These are phyloP conservation scores for Pachyrhizus erosus DNA, from an alignment of 306 rosid genomes.

Conservation along the genomic window DNA sequence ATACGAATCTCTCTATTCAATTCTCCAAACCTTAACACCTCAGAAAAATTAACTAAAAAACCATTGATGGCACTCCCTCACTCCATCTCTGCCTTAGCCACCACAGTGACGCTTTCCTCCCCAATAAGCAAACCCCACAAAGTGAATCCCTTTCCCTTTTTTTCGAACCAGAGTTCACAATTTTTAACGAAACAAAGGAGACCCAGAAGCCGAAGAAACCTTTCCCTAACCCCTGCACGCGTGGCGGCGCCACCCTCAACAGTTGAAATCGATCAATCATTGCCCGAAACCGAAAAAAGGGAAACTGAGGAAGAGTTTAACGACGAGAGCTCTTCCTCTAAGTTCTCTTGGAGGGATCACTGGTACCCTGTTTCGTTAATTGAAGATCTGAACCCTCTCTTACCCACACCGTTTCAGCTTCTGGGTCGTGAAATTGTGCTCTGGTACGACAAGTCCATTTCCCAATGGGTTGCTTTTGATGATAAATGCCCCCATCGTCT, in stretches of 20 bases:
- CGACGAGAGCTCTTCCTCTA: slow-evolving; percentile 62
- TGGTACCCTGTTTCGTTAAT: slow-evolving; percentile 97
- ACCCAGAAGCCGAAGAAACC: slow-evolving; percentile 38
- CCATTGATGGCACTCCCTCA: slow-evolving; percentile 64
- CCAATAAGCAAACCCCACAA: slow-evolving; percentile 45
- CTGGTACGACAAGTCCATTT: slow-evolving; percentile 72
- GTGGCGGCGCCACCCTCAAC: slow-evolving; percentile 80
- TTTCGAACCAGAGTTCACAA: slow-evolving; percentile 40
- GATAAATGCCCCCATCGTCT: slow-evolving; percentile 98
- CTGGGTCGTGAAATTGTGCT: slow-evolving; percentile 88
- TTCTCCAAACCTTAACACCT: slow-evolving; percentile 18
- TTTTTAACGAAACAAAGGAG: slow-evolving; percentile 13
- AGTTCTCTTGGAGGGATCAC: slow-evolving; percentile 94
- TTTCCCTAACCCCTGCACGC: slow-evolving; percentile 49
- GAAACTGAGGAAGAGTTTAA: slow-evolving; percentile 53
- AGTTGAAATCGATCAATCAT: slow-evolving; percentile 45
- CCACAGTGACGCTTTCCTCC: slow-evolving; percentile 48
- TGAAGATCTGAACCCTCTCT: slow-evolving; percentile 79
- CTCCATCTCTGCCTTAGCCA: slow-evolving; percentile 59
- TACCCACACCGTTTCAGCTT: slow-evolving; percentile 93
- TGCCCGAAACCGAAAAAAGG: slow-evolving; percentile 43
- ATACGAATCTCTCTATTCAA: background rate
- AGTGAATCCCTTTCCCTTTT: slow-evolving; percentile 43
- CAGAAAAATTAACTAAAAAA: background rate
- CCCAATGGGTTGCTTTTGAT: slow-evolving; percentile 88